Percentiles rank a stretch among this genome's conserved stretches.
These are phyloP conservation scores for Aegilops longissima DNA, from an alignment of 176 grass and related monocot genomes.

Conservation along the genomic window DNA sequence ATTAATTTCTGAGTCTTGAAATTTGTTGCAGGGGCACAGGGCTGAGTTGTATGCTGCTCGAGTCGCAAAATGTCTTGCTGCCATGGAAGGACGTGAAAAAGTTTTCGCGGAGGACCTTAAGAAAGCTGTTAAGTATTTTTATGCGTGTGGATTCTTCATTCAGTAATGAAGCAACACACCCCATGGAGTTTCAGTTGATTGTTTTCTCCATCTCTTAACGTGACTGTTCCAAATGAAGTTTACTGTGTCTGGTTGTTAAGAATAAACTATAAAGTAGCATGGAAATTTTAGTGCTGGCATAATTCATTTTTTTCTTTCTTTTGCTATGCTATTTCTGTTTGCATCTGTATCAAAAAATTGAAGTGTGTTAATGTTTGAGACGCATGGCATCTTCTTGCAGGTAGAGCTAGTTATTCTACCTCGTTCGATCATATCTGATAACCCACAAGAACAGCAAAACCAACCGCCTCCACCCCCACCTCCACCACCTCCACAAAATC, in stretches of 20 bases:
- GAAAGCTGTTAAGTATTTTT: slow-evolving; percentile 86
- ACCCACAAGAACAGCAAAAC: slow-evolving; percentile 91
- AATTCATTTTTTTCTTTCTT: slow-evolving; percentile 10
- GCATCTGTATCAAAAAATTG: neutral
- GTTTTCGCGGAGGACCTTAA: slow-evolving; percentile 96
- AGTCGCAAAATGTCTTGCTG: slow-evolving; percentile 98
- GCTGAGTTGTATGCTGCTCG: slow-evolving; percentile 96
- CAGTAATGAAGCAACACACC: slow-evolving; percentile 18
- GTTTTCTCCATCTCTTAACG: slow-evolving; percentile 22
- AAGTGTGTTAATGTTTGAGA: slow-evolving; percentile 12
- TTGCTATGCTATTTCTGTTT: slow-evolving; percentile 1
- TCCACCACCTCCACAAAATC: slow-evolving; percentile 84
- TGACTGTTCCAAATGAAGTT: slow-evolving; percentile 12
- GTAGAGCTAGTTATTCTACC: slow-evolving; percentile 98
- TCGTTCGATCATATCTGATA: slow-evolving; percentile 82
- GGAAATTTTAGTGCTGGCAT: neutral
- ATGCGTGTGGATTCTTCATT: slow-evolving; percentile 22
- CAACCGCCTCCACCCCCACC: slow-evolving; percentile 81
- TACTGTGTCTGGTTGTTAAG: neutral
- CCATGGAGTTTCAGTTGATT: slow-evolving; percentile 2
- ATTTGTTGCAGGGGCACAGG: slow-evolving; percentile 73
- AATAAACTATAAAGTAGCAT: neutral
- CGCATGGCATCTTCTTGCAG: slow-evolving; percentile 42
- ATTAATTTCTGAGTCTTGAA: slow-evolving; percentile 19
- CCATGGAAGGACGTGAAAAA: slow-evolving; percentile 98